Percentiles rank a stretch among this genome's conserved stretches.
These are phyloP conservation scores for Ganoderma resinaceum DNA, from an alignment of 1,284 basidiomycete genomes.

Conservation along the genomic window DNA sequence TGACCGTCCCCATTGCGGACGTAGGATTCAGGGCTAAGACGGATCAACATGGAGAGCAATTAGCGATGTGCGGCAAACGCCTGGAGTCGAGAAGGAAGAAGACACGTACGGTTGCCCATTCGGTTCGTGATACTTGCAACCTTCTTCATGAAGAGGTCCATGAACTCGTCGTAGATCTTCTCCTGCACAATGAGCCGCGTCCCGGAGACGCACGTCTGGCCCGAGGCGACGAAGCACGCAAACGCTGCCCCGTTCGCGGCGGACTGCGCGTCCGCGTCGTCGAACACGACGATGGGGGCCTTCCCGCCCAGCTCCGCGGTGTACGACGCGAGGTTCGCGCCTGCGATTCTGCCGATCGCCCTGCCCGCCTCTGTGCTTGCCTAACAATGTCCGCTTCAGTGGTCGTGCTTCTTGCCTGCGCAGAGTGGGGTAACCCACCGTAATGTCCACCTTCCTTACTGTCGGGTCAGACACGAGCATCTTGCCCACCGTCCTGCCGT, in stretches of 20 bases:
- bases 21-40: conserved; percentile 67
- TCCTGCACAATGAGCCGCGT: conserved; percentile 77
- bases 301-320: conserved; percentile 87
- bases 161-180: conserved; percentile 70
- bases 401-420: neutral
- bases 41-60: neutral
- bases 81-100: conserved; percentile 4
- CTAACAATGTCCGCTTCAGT: conserved; percentile 44
- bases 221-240: conserved; percentile 84
- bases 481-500: conserved; percentile 67
- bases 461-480: conserved; percentile 68
- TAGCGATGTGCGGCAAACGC: neutral
- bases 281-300: conserved; percentile 80
- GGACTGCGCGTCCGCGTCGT: conserved; percentile 72
- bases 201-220: conserved; percentile 86
- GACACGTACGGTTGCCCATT: conserved; percentile 74
- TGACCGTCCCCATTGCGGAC: conserved; percentile 80
- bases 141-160: conserved; percentile 67
- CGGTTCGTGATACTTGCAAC: conserved; percentile 63
- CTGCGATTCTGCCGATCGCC: conserved; percentile 72
- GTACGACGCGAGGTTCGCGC: conserved; percentile 72
- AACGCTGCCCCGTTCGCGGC: conserved; percentile 84
- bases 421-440: conserved; percentile 52
- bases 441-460: conserved; percentile 83
- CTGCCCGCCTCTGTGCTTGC: conserved; percentile 82